Base-by-base conservation (phyloP, 2,329 filamentous ascomycete species). In the Trichophaea hybrida region DNA sequence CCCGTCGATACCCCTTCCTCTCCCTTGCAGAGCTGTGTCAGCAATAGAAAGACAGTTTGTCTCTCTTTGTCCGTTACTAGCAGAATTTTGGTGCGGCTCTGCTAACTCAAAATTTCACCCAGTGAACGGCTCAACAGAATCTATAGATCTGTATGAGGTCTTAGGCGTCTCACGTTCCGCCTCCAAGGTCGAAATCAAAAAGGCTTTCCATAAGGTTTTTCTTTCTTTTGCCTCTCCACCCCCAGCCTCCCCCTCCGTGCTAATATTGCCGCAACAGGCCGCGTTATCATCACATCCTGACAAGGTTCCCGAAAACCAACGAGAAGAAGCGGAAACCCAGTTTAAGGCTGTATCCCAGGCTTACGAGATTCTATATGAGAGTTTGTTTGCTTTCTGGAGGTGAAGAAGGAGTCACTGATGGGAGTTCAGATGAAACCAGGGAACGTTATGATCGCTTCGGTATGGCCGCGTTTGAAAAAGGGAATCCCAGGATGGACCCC, bases 331-430 rank as follows among this genome's bases (percentile, higher is more conserved):
- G 62, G 93, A 97, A 73, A 78, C 83, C 70, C 89, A 84, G 70
- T 98, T 98, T 82, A 98, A 98, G 75, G 77, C 83, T 58, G 84
- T 94, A 60, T 90, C 86, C 61, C 85, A 94, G 75, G 93, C 93
- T 68, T 98, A 98, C 77, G 93, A 98, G 72, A 97, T 98, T 71
- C 88, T 98, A 59, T 85, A 82, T 74, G 91, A 98, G 77, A 62
- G 58, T 60, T 32, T 5, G 44, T 35, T 40, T 5, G 15, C 40
- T 35, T 24, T 33, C 7, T 37, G 13, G 13, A 5, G 6, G 12
- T 24, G 31, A 13, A 5, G 48, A 5, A 13, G 5, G 13, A 24
- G n/a, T 12, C 48, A 24, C 48, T 50, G n/a, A 50, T 24, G 31
- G 13, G n/a, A 12, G 10, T 7, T 24, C 10, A 60, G 91, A 97